Conservation (phyloP, 164 flowering plant genomes). For the Cinnamomum micranthum region DNA sequence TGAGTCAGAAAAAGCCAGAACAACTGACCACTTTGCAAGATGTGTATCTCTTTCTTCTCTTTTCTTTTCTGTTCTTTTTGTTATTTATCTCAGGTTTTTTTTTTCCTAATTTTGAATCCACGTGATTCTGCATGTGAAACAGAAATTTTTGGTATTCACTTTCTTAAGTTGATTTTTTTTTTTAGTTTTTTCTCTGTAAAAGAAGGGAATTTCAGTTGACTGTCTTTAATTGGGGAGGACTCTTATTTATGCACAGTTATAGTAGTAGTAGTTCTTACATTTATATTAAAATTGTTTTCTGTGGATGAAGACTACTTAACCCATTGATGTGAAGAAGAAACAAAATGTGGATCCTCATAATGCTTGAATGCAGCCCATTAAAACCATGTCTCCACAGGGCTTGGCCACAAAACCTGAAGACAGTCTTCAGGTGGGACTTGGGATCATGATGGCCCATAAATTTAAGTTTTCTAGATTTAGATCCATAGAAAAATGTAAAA, state of each 20-base stretch:
- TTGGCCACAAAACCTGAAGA: no score
- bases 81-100: neutral
- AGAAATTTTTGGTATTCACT: neutral
- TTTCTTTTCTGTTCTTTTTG: neutral
- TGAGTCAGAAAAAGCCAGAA: neutral
- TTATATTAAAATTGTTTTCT: neutral
- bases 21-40: neutral
- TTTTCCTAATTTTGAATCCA: neutral
- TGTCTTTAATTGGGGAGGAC: neutral
- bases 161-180: neutral
- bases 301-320: neutral
- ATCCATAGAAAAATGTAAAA: no score
- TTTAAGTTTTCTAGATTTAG: no score
- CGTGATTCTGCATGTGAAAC: neutral
- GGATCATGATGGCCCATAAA: no score
- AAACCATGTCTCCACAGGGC: no score
- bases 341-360: neutral
- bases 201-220: neutral
- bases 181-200: neutral
- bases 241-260: neutral
- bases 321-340: neutral
- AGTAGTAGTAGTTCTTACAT: neutral
- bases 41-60: neutral
- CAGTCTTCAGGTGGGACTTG: no score
- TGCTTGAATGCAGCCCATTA: no score